Evolutionary conservation across 306 rosid species (phyloP), one percentile per base, ranked within the genome.

Genomic region (Gastrolobium villosum): DNA sequence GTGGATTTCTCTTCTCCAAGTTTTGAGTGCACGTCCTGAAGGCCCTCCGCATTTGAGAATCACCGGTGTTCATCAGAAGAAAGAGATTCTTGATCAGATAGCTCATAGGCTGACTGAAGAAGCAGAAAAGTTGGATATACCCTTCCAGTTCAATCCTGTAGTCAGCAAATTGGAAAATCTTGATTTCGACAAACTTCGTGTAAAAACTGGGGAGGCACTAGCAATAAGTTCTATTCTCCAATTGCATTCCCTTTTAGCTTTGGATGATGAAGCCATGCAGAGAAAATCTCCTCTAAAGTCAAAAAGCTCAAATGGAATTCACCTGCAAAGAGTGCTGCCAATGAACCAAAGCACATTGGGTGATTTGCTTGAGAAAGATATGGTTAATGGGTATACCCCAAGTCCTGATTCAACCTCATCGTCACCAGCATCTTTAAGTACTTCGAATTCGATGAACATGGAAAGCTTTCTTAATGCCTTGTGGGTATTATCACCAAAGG

Each of bases 21-120:
- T 81, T 68, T 81, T 94, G 79, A 87, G 92, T 53, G 83, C 84
- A 0, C 88, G 97, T n/a, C 90, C 91, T 0, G 98, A 94, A 85
- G 98, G 98, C 9, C 92, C 98, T 26, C 96, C 96, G 8, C 97
- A 94, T 88, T 83, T 94, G 96, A 86, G 94, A 86, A 91, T 94
- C 72, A 94, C 96, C 0, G 96, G 91, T 5, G 81, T 94, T 77
- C 92, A 94, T 87, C 90, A 72, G 52, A 90, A 75, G 81, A 91
- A 89, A 68, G 97, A 88, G 82, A 78, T 91, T 39, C 70, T 94
- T n/a, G 96, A 94, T 41, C 94, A 87, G 68, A 84, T 90, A 84
- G 98, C 92, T 79, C 91, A 77, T 78, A 82, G 85, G 56, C 80
- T 94, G 53, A 87, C 70, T 11, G 87, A 80, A 76, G 96, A 88